Conservation (phyloP, 345 rosid genomes). For the Camelina neglecta region DNA sequence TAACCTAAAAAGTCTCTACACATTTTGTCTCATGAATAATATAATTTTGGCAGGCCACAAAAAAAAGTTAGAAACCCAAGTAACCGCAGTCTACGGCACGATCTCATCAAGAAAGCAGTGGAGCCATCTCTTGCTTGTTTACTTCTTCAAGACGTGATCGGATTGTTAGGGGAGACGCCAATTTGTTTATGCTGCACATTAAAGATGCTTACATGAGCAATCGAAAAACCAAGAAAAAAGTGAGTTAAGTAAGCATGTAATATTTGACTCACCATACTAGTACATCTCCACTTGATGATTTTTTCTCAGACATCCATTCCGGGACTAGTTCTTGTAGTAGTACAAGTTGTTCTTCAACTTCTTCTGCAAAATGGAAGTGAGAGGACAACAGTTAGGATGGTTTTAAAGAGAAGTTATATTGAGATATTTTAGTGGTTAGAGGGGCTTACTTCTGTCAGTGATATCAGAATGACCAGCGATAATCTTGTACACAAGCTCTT, state of each 20-base stretch:
- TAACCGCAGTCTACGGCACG: neutral
- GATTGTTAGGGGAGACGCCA: constrained; percentile 53
- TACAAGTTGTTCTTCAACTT: constrained; percentile 77
- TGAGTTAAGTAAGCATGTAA: neutral
- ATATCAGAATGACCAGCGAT: constrained; percentile 62
- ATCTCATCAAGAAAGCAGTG: constrained; percentile 27
- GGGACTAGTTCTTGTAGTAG: constrained; percentile 81
- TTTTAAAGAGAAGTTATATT: neutral
- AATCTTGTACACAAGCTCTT: constrained; percentile 73
- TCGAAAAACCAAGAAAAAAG: neutral
- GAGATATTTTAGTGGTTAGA: neutral
- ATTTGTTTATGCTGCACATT: constrained; percentile 67
- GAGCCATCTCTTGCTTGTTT: constrained; percentile 44
- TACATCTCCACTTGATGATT: constrained; percentile 63
- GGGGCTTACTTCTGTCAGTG: constrained; percentile 70
- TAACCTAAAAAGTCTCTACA: neutral
- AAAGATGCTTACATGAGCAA: neutral
- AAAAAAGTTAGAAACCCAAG: neutral
- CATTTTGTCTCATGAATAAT: neutral
- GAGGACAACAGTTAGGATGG: constrained; percentile 16
- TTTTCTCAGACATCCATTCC: constrained; percentile 81
- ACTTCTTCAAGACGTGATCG: constrained; percentile 56
- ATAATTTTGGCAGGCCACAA: neutral
- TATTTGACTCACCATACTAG: constrained; percentile 66
- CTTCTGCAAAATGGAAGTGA: constrained; percentile 50